Base-by-base conservation (phyloP, 495 filamentous ascomycete species). In the Schizothecium vesticola region DNA sequence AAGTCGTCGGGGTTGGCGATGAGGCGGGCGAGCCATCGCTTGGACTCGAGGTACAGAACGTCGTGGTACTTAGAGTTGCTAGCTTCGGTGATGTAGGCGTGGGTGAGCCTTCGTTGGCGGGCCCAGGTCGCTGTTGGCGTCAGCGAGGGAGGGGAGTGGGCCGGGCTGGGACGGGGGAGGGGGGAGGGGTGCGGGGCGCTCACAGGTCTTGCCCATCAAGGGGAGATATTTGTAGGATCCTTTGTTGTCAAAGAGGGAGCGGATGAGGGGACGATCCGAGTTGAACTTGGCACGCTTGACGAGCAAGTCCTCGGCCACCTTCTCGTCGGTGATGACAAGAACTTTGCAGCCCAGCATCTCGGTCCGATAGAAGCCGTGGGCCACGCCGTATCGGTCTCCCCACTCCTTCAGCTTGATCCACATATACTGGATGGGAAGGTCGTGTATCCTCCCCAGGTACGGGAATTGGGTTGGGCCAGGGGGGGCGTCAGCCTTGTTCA, bases 381-480 rank as follows among this genome's bases (percentile, higher is more conserved):
- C 73, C 0, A 6, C 43, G 43, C 83, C 84, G 31, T 85, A 80
- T 62, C 76, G 74, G 59, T 84, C 77, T 2, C 78, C 78, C 83
- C 84, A 85, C 65, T 86, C 80, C 67, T 84, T 79, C 65, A 85
- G 81, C 73, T 85, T 84, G 56, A 81, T 62, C 83, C 83, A 85
- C 76, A 79, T 84, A 68, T 71, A 78, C 19, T 81, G 65, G 63
- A 80, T 81, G 4, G 82, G 81, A 1, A 85, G 70, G 61, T 85
- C 83, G 56, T 83, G 80, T 60, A 85, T 72, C 1, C 82, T 76
- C 8, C 83, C 83, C 33, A 85, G 58, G 56, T 78, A 79, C 0
- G 81, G 82, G 22, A 77, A 28, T 22, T 76, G 71, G 11, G 73
- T 80, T 25, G 80, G 80, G 0, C 80, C 80, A 0, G 80, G 80